Conservation (phyloP, 2,329 filamentous ascomycete species). For the Ophiostoma piceae region DNA sequence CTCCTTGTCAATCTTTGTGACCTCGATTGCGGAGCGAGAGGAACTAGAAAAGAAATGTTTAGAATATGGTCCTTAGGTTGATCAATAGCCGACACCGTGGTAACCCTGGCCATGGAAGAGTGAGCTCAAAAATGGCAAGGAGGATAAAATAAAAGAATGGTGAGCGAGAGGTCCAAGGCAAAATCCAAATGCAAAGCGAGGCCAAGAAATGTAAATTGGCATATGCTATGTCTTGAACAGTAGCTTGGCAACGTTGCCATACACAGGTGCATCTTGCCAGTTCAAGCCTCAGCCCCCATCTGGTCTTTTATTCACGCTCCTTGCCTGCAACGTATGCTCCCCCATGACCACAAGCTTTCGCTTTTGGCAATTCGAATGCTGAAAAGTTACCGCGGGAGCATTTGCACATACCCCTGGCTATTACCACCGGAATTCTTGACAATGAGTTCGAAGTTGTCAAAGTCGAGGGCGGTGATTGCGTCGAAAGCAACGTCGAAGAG, state of each 20-base stretch:
- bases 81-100: background rate
- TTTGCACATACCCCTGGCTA: conserved; percentile 97
- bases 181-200: background rate
- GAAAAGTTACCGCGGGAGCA: conserved; percentile 78
- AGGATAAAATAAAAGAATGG: background rate
- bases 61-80: background rate
- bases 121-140: background rate
- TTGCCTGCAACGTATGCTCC: background rate
- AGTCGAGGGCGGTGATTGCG: conserved; percentile 88
- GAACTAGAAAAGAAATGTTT: conserved; percentile 37
- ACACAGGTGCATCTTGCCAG: background rate
- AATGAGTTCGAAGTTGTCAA: conserved; percentile 79
- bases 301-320: background rate
- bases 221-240: background rate
- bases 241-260: background rate
- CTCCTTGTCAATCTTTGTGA: conserved; percentile 64
- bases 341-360: background rate
- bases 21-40: conserved; percentile 43
- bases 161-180: background rate
- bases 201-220: background rate
- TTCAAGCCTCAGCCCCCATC: background rate
- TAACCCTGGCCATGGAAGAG: background rate
- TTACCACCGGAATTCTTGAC: conserved; percentile 83
- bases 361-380: background rate
- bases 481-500: conserved; percentile 95